Evolutionary conservation across 148 eudicot species (phyloP), one percentile per base, ranked within the genome.

Genomic region (Spergularia marina): DNA sequence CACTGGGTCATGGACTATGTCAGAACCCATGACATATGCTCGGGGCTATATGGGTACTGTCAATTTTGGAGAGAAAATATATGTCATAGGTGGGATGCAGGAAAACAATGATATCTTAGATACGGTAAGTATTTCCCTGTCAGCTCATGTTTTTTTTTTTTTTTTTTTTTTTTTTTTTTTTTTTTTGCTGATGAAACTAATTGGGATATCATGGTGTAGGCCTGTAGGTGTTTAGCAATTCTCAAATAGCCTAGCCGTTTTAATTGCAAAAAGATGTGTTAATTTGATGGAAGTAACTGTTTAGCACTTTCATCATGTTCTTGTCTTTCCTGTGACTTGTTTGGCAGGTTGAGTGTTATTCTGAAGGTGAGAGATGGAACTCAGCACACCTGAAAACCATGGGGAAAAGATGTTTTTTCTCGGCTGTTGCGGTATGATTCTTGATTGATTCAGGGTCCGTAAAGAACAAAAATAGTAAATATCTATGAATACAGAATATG

Each of bases 301-400:
- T 30, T 30, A 30, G 36, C 36, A 30, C 36, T 30, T 40, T 65
- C 49, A 39, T 40, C 66, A 30, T 34, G 34, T 39, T 61, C 10
- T 16, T 36, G 44, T 49, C 17, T 30, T 53, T 16, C 21, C 20
- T 55, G 34, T 34, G 21, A 1, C 36, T 64, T 18, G n/a, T 52
- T n/a, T 77, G 60, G 70, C 89, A 94, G 98, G 78, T 88, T 49
- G 97, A 94, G 74, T 74, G 81, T 62, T 94, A 90, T 69, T 64
- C 86, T 18, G 97, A 91, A 73, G 86, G 85, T 18, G 39, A 74
- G 16, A 87, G 95, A 47, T 94, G 98, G 98, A 76, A 87, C 75
- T 49, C 84, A 21, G 71, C 84, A 0, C 74, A 81, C 66, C n/a
- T 72, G 68, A 84, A 77, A 72, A 76, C 89, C 20, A 55, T 87